Percentiles rank a stretch among this genome's conserved stretches.
Evolutionary conservation across 208 protist genomes (phyloP).

Genomic region (Crithidia expoeki): DNA sequence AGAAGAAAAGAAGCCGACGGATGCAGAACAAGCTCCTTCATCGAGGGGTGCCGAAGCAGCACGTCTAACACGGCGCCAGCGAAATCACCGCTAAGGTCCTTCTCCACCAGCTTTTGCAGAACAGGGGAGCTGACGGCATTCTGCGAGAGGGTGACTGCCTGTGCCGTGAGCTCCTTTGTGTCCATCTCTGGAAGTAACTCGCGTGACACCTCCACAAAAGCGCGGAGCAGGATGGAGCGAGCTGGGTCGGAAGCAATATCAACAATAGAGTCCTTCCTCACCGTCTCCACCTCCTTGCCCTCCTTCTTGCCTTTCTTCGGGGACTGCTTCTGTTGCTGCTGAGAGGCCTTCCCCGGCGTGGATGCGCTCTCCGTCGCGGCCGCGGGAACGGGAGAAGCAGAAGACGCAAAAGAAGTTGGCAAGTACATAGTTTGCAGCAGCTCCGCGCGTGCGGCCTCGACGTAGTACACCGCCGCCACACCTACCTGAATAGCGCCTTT

Average conservation of each 20-base stretch:
- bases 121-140: constrained; percentile 77
- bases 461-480: constrained; percentile 41
- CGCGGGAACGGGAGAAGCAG: constrained; percentile 35
- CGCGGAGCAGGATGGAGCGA: constrained; percentile 76
- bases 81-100: constrained; percentile 32
- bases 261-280: constrained; percentile 24
- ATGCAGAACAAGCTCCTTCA: constrained; percentile 64
- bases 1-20: constrained; percentile 68
- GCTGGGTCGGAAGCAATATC: constrained; percentile 63
- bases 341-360: constrained; percentile 1
- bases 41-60: constrained; percentile 29
- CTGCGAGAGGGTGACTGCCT: constrained; percentile 56
- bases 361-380: not conserved
- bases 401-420: constrained; percentile 8
- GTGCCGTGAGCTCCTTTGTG: constrained; percentile 24
- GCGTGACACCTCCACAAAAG: constrained; percentile 59
- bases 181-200: constrained; percentile 30
- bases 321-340: not conserved
- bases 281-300: not conserved
- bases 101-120: constrained; percentile 81
- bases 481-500: constrained; percentile 41
- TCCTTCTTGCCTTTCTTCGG: constrained; percentile 7
- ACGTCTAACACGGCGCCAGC: constrained; percentile 30
- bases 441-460: constrained; percentile 29
- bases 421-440: constrained; percentile 23